Conservation (phyloP, 495 filamentous ascomycete species). For the Penicillium verhagenii region DNA sequence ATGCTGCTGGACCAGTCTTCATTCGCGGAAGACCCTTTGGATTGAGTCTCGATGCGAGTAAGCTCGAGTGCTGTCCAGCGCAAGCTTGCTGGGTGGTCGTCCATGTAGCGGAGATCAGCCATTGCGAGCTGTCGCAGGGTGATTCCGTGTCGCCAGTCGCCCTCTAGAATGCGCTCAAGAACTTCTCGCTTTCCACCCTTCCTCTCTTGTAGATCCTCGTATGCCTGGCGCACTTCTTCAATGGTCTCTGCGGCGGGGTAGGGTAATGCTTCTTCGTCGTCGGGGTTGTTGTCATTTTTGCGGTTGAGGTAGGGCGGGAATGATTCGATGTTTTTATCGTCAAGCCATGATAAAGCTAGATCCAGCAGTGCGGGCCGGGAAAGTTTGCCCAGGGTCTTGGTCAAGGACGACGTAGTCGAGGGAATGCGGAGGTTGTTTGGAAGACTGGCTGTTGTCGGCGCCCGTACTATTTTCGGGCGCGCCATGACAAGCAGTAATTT, state of each 20-base stretch:
- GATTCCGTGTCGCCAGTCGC: constrained; percentile 79
- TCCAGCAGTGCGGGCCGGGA: constrained; percentile 67
- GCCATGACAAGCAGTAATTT: constrained; percentile 31
- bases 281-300: constrained; percentile 19
- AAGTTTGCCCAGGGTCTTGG: constrained; percentile 64
- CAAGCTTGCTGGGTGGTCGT: constrained; percentile 68
- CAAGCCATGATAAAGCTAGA: constrained; percentile 72
- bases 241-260: constrained; percentile 62
- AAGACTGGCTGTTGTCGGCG: constrained; percentile 50
- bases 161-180: constrained; percentile 71
- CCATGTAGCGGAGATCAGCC: constrained; percentile 74
- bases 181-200: constrained; percentile 75
- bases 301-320: constrained; percentile 44
- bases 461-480: constrained; percentile 40
- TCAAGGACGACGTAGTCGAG: constrained; percentile 59
- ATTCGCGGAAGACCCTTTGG: neutral
- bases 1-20: constrained; percentile 48
- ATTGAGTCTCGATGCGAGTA: constrained; percentile 33
- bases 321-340: constrained; percentile 56
- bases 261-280: constrained; percentile 48
- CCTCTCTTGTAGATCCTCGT: constrained; percentile 51
- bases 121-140: constrained; percentile 77
- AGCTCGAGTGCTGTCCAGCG: constrained; percentile 75
- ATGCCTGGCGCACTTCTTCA: constrained; percentile 61
- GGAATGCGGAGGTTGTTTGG: constrained; percentile 59